phyloP scores from a whole-genome alignment of 768 basidiomycete genomes.

The Pleurotus platypus region DNA sequence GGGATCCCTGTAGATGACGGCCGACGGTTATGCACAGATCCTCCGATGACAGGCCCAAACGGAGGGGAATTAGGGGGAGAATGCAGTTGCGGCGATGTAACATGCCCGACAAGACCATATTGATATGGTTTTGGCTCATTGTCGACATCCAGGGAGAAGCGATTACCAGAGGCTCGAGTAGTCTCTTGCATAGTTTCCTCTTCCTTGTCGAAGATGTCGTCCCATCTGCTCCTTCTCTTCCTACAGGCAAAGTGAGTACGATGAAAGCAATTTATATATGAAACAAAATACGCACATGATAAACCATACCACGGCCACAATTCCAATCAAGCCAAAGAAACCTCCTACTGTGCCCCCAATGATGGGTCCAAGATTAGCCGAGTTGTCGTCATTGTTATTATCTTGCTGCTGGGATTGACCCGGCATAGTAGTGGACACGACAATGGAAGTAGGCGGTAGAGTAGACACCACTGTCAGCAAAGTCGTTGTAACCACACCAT shows the following conservation, averaged over 20 bases:
- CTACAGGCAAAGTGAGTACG: constrained; percentile 11
- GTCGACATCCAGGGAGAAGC: constrained; percentile 27
- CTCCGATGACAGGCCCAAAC: constrained; percentile 8
- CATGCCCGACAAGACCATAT: constrained; percentile 58
- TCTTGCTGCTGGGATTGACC: constrained; percentile 9
- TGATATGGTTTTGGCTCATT: constrained; percentile 55
- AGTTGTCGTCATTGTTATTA: constrained; percentile 5
- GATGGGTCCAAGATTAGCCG: constrained; percentile 38
- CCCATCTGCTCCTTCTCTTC: constrained; percentile 44
- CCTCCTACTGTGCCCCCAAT: constrained; percentile 55
- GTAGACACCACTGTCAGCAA: constrained; percentile 34
- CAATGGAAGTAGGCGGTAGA: constrained; percentile 24
- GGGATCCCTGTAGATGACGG: constrained; percentile 21
- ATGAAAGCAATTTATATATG: constrained; percentile 5
- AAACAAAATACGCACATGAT: constrained; percentile 35
- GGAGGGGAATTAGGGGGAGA: constrained; percentile 35
- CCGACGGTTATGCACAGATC: constrained; percentile 18
- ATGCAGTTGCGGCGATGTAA: constrained; percentile 23
- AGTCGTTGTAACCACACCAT: constrained; percentile 36
- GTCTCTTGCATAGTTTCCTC: constrained; percentile 24
- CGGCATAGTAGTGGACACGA: constrained; percentile 15
- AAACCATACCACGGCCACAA: constrained; percentile 46
- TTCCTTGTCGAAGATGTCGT: constrained; percentile 49
- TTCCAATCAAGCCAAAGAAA: constrained; percentile 43
- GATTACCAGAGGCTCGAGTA: constrained; percentile 17